These are phyloP conservation scores for Raphanus sativus DNA, from an alignment of 345 rosid species.

Conservation along the genomic window DNA sequence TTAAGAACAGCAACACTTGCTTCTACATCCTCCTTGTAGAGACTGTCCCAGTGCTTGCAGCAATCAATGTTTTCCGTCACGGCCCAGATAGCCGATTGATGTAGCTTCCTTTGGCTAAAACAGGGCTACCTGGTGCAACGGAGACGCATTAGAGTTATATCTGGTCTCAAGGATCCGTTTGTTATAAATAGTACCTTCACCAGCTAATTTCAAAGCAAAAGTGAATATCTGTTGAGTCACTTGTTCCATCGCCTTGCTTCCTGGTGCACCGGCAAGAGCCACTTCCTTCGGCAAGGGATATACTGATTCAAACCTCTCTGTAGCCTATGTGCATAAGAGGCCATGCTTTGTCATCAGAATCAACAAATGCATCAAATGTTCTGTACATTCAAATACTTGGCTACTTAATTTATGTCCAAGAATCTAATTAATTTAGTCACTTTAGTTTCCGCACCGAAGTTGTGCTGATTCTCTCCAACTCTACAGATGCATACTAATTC, in stretches of 20 bases:
- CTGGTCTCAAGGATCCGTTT: no score
- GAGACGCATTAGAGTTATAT: background rate
- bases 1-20: constrained; percentile 55
- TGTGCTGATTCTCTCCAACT: no score
- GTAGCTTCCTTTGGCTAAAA: background rate
- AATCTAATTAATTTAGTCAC: no score
- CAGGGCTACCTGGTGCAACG: background rate
- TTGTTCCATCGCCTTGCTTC: constrained; percentile 76
- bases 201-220: constrained; percentile 55
- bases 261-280: constrained; percentile 49
- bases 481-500: no score
- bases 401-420: no score
- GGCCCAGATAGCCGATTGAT: background rate
- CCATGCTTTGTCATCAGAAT: constrained; percentile 4
- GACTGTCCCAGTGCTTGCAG: background rate
- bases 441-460: no score
- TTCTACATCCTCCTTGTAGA: constrained; percentile 40
- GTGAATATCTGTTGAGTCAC: constrained; percentile 38
- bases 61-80: background rate
- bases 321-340: constrained; percentile 50
- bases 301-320: constrained; percentile 66
- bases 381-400: no score
- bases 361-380: no score
- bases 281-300: constrained; percentile 63
- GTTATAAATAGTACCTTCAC: constrained; percentile 52